phyloP scores from a whole-genome alignment of 495 filamentous ascomycete species.

The Cairneyella variabilis region DNA sequence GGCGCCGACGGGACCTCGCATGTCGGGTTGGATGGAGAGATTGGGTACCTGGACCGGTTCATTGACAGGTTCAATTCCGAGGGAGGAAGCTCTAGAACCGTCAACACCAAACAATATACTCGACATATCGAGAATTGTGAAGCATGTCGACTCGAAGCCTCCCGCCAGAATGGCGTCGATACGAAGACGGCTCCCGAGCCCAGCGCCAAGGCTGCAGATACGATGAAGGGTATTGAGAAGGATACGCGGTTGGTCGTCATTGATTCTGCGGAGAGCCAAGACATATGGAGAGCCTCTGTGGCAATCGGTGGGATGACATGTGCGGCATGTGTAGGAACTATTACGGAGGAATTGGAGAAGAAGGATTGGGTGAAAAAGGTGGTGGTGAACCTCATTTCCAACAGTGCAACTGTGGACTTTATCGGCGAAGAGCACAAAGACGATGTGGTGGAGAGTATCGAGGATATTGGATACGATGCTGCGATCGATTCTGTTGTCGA shows the following conservation, averaged over 20 bases:
- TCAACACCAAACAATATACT: conserved; percentile 1
- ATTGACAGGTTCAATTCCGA: conserved; percentile 7
- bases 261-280: conserved; percentile 9
- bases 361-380: conserved; percentile 59
- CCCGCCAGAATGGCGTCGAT: neutral
- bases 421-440: conserved; percentile 44
- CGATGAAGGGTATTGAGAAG: neutral
- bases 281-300: conserved; percentile 52
- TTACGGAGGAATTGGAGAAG: conserved; percentile 61
- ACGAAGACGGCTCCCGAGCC: neutral
- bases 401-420: conserved; percentile 68
- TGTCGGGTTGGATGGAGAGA: neutral
- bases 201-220: neutral
- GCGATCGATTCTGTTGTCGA: conserved; percentile 47
- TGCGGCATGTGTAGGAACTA: conserved; percentile 62
- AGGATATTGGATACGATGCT: conserved; percentile 78
- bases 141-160: conserved; percentile 15
- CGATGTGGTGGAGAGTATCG: conserved; percentile 64
- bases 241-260: conserved; percentile 10
- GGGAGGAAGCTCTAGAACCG: neutral
- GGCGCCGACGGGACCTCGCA: neutral
- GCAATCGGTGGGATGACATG: conserved; percentile 86
- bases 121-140: conserved; percentile 20
- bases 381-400: conserved; percentile 65
- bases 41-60: conserved; percentile 20